Percentiles rank a stretch among this genome's conserved stretches.
Conservation (phyloP, 1,139 yeast genomes). For the Yamadazyma buinensis region DNA sequence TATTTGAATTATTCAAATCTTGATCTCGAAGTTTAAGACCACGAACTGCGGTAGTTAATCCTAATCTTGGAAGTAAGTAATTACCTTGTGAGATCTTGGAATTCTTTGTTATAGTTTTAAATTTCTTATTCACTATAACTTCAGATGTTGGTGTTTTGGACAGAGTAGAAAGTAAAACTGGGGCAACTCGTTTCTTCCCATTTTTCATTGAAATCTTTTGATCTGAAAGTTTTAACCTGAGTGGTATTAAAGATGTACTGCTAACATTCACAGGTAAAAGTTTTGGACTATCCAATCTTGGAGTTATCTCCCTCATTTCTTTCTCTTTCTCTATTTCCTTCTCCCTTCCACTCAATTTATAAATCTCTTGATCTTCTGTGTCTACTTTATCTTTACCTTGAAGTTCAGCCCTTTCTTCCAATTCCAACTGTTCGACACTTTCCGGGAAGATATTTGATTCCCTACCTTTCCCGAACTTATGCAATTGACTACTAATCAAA, state of each 20-base stretch:
- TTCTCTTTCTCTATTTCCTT: neutral
- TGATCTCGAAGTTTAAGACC: conserved; percentile 31
- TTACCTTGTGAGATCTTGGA: conserved; percentile 39
- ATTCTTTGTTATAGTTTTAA: conserved; percentile 19
- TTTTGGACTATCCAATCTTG: conserved; percentile 1
- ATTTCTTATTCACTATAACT: conserved; percentile 8
- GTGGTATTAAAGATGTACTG: neutral
- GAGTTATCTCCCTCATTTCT: neutral
- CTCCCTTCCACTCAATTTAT: too few species aligned
- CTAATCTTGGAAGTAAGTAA: conserved; percentile 43
- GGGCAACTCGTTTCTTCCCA: conserved; percentile 86
- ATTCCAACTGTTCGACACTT: conserved; percentile 67
- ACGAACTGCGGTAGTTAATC: conserved; percentile 45
- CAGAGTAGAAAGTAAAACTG: conserved; percentile 60
- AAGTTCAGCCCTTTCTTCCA: conserved; percentile 50
- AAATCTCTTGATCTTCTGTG: conserved; percentile 4
- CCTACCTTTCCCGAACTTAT: conserved; percentile 84
- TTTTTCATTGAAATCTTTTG: conserved; percentile 56
- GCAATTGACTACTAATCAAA: conserved; percentile 60
- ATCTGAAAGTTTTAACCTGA: conserved; percentile 4
- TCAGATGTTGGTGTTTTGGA: conserved; percentile 20
- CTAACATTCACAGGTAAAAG: neutral
- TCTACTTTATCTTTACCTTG: conserved; percentile 21
- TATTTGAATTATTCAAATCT: conserved; percentile 5
- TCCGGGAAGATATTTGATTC: conserved; percentile 86